A percentile compares a stretch with the other conserved stretches of the same genome.
phyloP scores from a whole-genome alignment of 2,329 filamentous ascomycete genomes.

The Pezicula neosporulosa region DNA sequence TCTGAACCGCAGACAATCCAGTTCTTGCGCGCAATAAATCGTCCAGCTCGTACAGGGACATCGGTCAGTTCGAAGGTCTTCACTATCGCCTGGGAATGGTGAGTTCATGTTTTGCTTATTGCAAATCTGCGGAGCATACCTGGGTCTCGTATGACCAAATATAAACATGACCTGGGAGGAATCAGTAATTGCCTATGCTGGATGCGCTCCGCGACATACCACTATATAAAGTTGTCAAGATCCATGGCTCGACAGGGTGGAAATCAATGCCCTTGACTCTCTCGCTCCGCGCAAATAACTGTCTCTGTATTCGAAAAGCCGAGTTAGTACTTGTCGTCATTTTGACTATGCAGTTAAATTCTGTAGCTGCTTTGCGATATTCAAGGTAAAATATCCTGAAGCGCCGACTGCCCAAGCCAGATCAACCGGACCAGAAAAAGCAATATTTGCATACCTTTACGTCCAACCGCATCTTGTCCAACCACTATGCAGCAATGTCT shows the following conservation, averaged over 20 bases:
- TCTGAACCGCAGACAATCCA: constrained; percentile 97
- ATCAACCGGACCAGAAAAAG: background rate
- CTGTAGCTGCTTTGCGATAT: constrained; percentile 2
- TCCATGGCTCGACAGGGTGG: constrained; percentile 95
- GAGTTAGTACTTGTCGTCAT: constrained; percentile 28
- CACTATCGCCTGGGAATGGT: constrained; percentile 66
- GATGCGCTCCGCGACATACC: constrained; percentile 50
- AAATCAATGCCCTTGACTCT: constrained; percentile 98
- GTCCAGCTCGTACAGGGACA: constrained; percentile 93
- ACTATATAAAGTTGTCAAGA: constrained; percentile 93
- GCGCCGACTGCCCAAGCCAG: constrained; percentile 3
- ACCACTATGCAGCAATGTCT: constrained; percentile 9
- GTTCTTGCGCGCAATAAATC: constrained; percentile 97
- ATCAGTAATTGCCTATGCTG: constrained; percentile 22
- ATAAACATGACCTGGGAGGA: constrained; percentile 80
- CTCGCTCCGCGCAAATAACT: constrained; percentile 86
- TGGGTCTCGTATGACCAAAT: constrained; percentile 99
- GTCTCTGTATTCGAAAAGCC: constrained; percentile 53
- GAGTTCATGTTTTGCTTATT: constrained; percentile 4
- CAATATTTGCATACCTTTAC: constrained; percentile 45
- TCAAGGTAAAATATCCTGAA: background rate
- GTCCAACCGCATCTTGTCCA: constrained; percentile 51
- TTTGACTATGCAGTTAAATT: constrained; percentile 14
- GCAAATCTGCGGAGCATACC: constrained; percentile 29
- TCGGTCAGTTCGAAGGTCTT: constrained; percentile 99